A percentile compares a stretch with the other conserved stretches of the same genome.
phyloP scores from a whole-genome alignment of 169 alveolate genomes.

The Plasmodium blacklocki region DNA sequence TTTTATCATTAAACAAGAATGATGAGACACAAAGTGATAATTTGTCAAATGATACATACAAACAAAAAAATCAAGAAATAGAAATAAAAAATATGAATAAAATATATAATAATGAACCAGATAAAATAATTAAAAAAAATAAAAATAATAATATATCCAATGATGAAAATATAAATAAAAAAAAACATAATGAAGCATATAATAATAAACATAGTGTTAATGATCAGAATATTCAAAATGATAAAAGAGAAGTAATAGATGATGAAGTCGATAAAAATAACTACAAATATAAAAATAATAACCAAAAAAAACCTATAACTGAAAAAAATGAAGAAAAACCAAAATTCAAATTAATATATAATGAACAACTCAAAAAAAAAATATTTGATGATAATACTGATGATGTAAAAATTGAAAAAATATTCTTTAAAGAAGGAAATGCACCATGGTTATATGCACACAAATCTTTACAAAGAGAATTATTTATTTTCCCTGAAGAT shows the following conservation, averaged over 20 bases:
- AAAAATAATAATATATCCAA: neutral
- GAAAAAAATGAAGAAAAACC: slow-evolving; percentile 9
- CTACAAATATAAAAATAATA: neutral
- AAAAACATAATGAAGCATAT: neutral
- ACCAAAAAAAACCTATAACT: no score
- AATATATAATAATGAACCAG: no score
- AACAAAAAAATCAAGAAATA: neutral
- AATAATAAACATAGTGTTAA: neutral
- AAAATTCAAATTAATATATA: slow-evolving; percentile 40
- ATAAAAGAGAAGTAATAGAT: neutral
- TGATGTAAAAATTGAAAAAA: slow-evolving; percentile 52
- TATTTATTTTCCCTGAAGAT: slow-evolving; percentile 65
- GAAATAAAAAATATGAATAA: neutral
- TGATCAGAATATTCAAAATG: neutral
- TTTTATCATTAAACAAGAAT: neutral
- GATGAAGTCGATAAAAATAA: neutral
- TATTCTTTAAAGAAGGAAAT: slow-evolving; percentile 61
- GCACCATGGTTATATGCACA: slow-evolving; percentile 52
- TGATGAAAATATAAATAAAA: neutral
- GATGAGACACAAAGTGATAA: neutral
- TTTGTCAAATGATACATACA: neutral
- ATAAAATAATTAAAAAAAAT: neutral
- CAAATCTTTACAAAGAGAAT: slow-evolving; percentile 36
- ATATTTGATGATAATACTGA: slow-evolving; percentile 59
- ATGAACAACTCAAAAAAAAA: slow-evolving; percentile 44